phyloP scores from a whole-genome alignment of 345 rosid genomes.

The Dipteronia sinensis region DNA sequence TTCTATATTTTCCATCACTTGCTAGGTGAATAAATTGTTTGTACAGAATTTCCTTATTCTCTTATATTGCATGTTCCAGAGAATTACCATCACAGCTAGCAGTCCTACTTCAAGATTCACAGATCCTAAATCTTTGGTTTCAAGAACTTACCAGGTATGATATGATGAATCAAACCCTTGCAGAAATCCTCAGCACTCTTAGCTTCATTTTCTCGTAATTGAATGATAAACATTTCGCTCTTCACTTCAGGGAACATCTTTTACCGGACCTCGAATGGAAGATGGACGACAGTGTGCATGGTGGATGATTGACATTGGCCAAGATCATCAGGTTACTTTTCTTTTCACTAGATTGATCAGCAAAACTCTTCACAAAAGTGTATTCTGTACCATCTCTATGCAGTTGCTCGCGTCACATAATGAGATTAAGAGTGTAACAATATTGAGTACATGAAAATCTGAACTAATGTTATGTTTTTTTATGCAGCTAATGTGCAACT shows the following conservation, averaged over 20 bases:
- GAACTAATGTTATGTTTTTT: neutral
- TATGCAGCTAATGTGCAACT: constrained; percentile 95
- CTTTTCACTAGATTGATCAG: neutral
- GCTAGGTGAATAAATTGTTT: neutral
- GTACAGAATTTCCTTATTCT: constrained; percentile 3
- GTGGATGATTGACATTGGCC: constrained; percentile 96
- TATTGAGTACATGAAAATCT: neutral
- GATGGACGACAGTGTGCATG: constrained; percentile 62
- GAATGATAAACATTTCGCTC: constrained; percentile 5
- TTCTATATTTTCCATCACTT: neutral
- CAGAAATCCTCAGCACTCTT: neutral
- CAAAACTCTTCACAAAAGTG: neutral
- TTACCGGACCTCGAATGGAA: constrained; percentile 86
- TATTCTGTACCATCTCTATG: neutral
- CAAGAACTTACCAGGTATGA: constrained; percentile 81
- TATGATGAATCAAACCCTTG: constrained; percentile 15
- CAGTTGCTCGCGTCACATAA: no score
- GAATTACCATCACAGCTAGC: constrained; percentile 68
- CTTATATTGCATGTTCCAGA: constrained; percentile 47
- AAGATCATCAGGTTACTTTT: constrained; percentile 81
- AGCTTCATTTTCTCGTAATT: neutral
- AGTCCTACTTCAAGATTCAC: constrained; percentile 86
- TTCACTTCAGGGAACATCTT: constrained; percentile 78
- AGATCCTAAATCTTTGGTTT: constrained; percentile 83
- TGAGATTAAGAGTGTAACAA: neutral